These are phyloP conservation scores for Teunomyces tritomae DNA, from an alignment of 805 yeast genomes.

Conservation along the genomic window DNA sequence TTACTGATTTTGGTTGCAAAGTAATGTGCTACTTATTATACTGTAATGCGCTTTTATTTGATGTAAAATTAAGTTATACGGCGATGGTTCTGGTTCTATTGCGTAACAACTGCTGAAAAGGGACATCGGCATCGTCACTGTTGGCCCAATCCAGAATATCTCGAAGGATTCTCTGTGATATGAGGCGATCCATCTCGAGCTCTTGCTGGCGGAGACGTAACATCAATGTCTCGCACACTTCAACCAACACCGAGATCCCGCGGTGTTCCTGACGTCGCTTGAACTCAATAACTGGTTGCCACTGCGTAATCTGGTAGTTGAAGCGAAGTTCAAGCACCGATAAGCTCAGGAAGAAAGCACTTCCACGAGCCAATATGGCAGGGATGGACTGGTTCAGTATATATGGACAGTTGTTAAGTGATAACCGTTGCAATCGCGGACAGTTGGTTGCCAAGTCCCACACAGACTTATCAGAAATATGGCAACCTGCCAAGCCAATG, in stretches of 20 bases:
- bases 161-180: slow-evolving; percentile 53
- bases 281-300: slow-evolving; percentile 66
- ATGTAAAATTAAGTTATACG: not conserved
- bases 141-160: slow-evolving; percentile 70
- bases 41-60: too few relatives aligned
- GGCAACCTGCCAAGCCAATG: slow-evolving; percentile 87
- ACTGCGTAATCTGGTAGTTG: slow-evolving; percentile 52
- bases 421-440: slow-evolving; percentile 55
- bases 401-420: slow-evolving; percentile 68
- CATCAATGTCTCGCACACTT: slow-evolving; percentile 73
- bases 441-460: slow-evolving; percentile 71
- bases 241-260: slow-evolving; percentile 59
- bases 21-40: not conserved
- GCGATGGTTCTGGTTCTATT: not conserved
- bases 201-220: slow-evolving; percentile 60
- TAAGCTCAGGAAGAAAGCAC: slow-evolving; percentile 45
- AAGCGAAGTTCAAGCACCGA: slow-evolving; percentile 77
- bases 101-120: slow-evolving; percentile 10
- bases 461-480: slow-evolving; percentile 68
- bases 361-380: slow-evolving; percentile 28
- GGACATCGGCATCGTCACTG: slow-evolving; percentile 40
- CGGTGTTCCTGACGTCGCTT: slow-evolving; percentile 49
- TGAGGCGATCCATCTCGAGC: slow-evolving; percentile 51
- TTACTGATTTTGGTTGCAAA: not conserved
- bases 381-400: slow-evolving; percentile 62